Evolutionary conservation across 2,329 filamentous ascomycete genomes (phyloP).

Genomic region (Biscogniauxia marginata): DNA sequence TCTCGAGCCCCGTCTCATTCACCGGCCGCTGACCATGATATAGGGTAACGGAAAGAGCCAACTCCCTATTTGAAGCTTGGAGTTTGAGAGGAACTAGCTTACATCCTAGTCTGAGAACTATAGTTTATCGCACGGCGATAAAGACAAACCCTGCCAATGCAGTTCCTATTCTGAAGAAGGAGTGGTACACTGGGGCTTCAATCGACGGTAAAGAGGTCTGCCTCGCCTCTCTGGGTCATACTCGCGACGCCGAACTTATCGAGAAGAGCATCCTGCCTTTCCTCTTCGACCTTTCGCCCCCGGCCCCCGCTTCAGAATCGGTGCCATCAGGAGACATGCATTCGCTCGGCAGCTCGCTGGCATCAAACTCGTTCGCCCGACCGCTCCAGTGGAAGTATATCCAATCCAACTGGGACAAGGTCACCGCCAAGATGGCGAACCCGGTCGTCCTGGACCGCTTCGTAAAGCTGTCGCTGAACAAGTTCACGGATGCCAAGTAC

Average conservation of each 20-base stretch:
- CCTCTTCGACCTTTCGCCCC: conserved; percentile 67
- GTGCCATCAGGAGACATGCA: conserved; percentile 88
- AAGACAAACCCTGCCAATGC: conserved; percentile 65
- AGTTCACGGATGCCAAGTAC: conserved; percentile 69
- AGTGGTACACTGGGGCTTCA: conserved; percentile 78
- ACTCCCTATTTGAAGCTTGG: conserved; percentile 79
- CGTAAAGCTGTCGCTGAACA: conserved; percentile 72
- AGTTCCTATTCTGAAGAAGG: conserved; percentile 76
- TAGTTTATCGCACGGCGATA: conserved; percentile 78
- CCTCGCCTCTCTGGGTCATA: conserved; percentile 71
- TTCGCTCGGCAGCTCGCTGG: conserved; percentile 70
- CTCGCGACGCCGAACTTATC: conserved; percentile 68
- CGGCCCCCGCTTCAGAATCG: conserved; percentile 49
- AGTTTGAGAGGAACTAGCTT: conserved; percentile 66
- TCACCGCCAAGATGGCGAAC: conserved; percentile 73
- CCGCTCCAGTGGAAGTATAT: conserved; percentile 80
- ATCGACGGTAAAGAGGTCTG: conserved; percentile 90
- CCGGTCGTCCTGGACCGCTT: conserved; percentile 89
- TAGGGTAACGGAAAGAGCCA: conserved; percentile 70
- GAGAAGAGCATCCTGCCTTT: conserved; percentile 67
- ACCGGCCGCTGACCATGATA: conserved; percentile 18
- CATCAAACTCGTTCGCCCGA: conserved; percentile 72
- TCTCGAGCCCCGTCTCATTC: too few species aligned
- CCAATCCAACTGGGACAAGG: conserved; percentile 75
- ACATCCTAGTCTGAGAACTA: conserved; percentile 75